Evolutionary conservation across 495 filamentous ascomycete species (phyloP).

Genomic region (Rostrohypoxylon terebratum): DNA sequence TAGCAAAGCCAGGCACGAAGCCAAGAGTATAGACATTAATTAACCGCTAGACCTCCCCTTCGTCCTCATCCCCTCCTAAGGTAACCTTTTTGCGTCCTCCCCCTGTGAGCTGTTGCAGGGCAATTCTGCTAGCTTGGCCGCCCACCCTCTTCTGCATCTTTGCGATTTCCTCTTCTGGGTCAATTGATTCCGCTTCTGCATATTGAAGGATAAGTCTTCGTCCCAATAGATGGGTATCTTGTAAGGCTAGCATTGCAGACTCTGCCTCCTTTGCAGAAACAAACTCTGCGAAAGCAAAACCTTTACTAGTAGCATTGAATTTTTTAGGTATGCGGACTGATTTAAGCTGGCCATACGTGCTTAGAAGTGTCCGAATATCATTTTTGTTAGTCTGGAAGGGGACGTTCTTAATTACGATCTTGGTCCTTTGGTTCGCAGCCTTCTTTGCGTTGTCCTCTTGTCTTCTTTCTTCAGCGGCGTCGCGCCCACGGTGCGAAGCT

Average conservation of each 20-base stretch:
- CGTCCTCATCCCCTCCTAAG: slow-evolving; percentile 77
- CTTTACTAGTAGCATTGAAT: slow-evolving; percentile 85
- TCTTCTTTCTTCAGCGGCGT: slow-evolving; percentile 86
- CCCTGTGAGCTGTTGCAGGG: slow-evolving; percentile 85
- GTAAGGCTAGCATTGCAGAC: slow-evolving; percentile 89
- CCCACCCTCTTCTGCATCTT: slow-evolving; percentile 96
- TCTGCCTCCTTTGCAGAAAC: slow-evolving; percentile 90
- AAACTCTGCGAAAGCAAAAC: slow-evolving; percentile 98
- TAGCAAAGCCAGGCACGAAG: slow-evolving; percentile 39
- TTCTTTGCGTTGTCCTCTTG: slow-evolving; percentile 82
- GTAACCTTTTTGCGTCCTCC: slow-evolving; percentile 87
- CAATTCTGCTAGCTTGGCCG: slow-evolving; percentile 86
- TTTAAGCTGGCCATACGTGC: slow-evolving; percentile 89
- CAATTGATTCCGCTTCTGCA: slow-evolving; percentile 82
- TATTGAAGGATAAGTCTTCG: slow-evolving; percentile 90
- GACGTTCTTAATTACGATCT: slow-evolving; percentile 98
- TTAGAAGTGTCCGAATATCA: slow-evolving; percentile 85
- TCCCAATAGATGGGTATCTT: slow-evolving; percentile 93
- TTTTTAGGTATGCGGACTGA: slow-evolving; percentile 95
- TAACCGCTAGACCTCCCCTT: slow-evolving; percentile 61
- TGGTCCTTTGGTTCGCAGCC: slow-evolving; percentile 76
- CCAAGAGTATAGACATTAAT: slow-evolving; percentile 43
- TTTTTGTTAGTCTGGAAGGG: slow-evolving; percentile 96
- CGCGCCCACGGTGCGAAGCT: slow-evolving; percentile 82
- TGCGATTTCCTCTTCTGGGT: slow-evolving; percentile 94